These are phyloP conservation scores for Biscogniauxia marginata DNA, from an alignment of 2,329 filamentous ascomycete genomes.

Conservation along the genomic window DNA sequence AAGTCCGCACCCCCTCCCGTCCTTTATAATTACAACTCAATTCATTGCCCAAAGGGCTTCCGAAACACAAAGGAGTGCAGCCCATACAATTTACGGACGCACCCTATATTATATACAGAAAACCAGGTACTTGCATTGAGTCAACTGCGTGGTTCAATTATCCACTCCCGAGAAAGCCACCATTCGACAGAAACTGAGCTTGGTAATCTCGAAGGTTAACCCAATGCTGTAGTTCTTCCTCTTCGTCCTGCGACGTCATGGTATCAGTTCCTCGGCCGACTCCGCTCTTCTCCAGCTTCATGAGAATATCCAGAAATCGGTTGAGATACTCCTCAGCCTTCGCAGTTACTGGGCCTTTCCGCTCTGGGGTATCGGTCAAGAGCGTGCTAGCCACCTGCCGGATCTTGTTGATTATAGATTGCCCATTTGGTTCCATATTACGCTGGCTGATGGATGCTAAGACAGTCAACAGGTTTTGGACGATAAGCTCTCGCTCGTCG, in stretches of 20 bases:
- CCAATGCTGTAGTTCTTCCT: constrained; percentile 75
- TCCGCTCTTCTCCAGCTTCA: constrained; percentile 68
- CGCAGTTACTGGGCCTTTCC: constrained; percentile 50
- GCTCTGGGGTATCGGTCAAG: constrained; percentile 56
- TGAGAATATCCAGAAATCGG: constrained; percentile 71
- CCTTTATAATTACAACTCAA: no score
- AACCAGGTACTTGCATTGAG: no score
- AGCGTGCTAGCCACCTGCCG: constrained; percentile 80
- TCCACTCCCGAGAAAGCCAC: constrained; percentile 45
- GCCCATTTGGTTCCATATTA: constrained; percentile 73
- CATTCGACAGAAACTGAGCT: constrained; percentile 65
- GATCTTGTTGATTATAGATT: constrained; percentile 76
- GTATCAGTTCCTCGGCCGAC: constrained; percentile 33
- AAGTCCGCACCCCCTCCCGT: no score
- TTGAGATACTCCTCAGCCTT: constrained; percentile 69
- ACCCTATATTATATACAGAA: no score
- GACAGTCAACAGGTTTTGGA: constrained; percentile 74
- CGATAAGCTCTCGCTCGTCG: constrained; percentile 75
- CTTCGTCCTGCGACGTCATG: constrained; percentile 62
- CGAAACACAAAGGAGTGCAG: no score
- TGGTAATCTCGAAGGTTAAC: constrained; percentile 78
- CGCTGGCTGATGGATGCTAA: constrained; percentile 77
- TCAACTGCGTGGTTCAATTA: background rate
- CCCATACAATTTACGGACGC: no score
- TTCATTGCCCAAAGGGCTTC: no score